These are phyloP conservation scores for Globisporangium viniferum DNA, from an alignment of 352 stramenopile species.

Conservation along the genomic window DNA sequence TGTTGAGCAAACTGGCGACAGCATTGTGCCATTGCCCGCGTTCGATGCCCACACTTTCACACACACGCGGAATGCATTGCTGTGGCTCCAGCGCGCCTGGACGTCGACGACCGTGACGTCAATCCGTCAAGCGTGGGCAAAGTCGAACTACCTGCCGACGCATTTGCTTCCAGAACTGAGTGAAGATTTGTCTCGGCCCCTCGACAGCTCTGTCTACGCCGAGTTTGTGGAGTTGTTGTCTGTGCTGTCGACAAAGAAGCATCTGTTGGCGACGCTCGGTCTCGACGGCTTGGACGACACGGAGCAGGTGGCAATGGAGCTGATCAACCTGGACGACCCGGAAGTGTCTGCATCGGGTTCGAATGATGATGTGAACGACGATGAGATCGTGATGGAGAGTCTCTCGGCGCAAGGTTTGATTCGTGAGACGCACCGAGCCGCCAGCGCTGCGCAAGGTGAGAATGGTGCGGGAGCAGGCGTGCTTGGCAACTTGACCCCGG, in stretches of 20 bases:
- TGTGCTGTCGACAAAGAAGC: slow-evolving; percentile 20
- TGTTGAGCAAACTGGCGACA: slow-evolving; percentile 9
- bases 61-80: slow-evolving; percentile 40
- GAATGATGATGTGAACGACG: slow-evolving; percentile 31
- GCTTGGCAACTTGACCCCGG: slow-evolving; percentile 18
- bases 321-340: slow-evolving; percentile 41
- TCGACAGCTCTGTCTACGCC: slow-evolving; percentile 6
- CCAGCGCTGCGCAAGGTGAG: slow-evolving; percentile 6
- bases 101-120: slow-evolving; percentile 20
- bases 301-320: slow-evolving; percentile 32
- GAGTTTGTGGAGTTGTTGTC: slow-evolving; percentile 27
- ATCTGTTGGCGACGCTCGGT: slow-evolving; percentile 31
- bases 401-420: slow-evolving; percentile 51
- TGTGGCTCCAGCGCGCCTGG: slow-evolving; percentile 48
- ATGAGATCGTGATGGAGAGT: slow-evolving; percentile 63
- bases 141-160: slow-evolving; percentile 32
- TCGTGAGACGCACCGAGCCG: slow-evolving; percentile 32
- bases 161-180: slow-evolving; percentile 27
- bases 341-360: slow-evolving; percentile 20
- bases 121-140: slow-evolving; percentile 45
- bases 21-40: not conserved
- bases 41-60: slow-evolving; percentile 50
- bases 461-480: slow-evolving; percentile 11
- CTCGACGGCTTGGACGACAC: slow-evolving; percentile 25
- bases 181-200: slow-evolving; percentile 12